A percentile compares a stretch with the other conserved stretches of the same genome.
These are phyloP conservation scores for Xylaria sp. DNA, from an alignment of 2,329 filamentous ascomycete species.

Conservation along the genomic window DNA sequence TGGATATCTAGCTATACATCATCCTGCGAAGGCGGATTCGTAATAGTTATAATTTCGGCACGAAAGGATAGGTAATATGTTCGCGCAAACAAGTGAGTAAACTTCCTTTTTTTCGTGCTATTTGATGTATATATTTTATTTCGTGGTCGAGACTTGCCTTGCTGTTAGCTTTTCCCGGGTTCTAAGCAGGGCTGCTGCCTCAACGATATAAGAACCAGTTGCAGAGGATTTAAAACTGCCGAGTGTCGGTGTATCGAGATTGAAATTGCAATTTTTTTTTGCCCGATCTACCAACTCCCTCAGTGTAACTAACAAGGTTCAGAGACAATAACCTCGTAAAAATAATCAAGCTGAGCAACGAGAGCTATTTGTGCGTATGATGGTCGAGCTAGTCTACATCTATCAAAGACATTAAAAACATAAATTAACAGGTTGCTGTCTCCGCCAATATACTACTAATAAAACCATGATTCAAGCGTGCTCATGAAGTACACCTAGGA, in stretches of 20 bases:
- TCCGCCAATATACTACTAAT: no score
- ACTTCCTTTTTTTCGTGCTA: neutral
- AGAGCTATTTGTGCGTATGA: neutral
- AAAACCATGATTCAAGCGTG: no score
- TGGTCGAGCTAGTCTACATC: no score
- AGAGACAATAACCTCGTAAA: neutral
- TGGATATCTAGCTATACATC: neutral
- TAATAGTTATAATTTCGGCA: neutral
- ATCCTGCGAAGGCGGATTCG: neutral
- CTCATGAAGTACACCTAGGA: no score
- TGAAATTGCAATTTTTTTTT: neutral
- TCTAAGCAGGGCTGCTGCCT: neutral
- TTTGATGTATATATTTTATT: neutral
- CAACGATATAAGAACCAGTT: neutral
- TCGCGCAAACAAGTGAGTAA: neutral
- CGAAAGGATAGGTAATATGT: neutral
- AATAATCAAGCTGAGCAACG: neutral
- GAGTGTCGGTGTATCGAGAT: neutral
- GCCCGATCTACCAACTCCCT: neutral
- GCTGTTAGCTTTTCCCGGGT: neutral
- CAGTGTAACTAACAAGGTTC: neutral
- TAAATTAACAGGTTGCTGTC: no score
- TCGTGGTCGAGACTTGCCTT: no score
- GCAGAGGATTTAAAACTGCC: neutral
- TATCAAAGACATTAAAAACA: no score